Conservation (phyloP, 2,329 filamentous ascomycete genomes). For the Chaetomium sp. region DNA sequence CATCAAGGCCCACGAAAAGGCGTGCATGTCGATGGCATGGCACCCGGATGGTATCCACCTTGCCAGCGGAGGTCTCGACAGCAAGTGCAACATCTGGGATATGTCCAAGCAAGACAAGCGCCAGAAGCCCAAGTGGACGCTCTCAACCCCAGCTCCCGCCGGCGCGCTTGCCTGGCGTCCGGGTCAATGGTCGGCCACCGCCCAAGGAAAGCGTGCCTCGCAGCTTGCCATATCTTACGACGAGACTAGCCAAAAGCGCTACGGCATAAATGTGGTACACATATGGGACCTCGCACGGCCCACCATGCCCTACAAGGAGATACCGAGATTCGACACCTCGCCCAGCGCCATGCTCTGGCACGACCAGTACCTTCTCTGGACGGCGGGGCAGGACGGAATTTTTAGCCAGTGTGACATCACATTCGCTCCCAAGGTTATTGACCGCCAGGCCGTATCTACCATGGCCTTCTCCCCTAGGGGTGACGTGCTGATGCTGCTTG, state of each 20-base stretch:
- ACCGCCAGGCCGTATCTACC: conserved; percentile 62
- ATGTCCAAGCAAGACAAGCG: conserved; percentile 61
- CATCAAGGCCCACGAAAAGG: conserved; percentile 63
- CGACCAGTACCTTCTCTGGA: conserved; percentile 67
- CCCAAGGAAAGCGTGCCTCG: conserved; percentile 60
- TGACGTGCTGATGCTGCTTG: conserved; percentile 63
- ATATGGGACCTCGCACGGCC: conserved; percentile 70
- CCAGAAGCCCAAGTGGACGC: conserved; percentile 65
- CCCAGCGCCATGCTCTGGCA: conserved; percentile 65
- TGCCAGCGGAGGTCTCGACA: conserved; percentile 64
- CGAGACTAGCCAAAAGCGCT: conserved; percentile 55
- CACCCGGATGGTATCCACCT: conserved; percentile 69
- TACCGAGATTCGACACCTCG: conserved; percentile 61
- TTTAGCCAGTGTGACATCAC: conserved; percentile 68
- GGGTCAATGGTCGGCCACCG: conserved; percentile 65
- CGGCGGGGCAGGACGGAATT: conserved; percentile 61
- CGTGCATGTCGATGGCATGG: conserved; percentile 64
- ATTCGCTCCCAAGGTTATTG: conserved; percentile 64
- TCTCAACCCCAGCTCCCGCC: conserved; percentile 63
- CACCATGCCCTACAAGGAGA: conserved; percentile 67
- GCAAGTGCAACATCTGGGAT: conserved; percentile 67
- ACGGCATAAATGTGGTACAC: conserved; percentile 62
- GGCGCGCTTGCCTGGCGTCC: conserved; percentile 64
- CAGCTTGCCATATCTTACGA: conserved; percentile 66
- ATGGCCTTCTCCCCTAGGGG: conserved; percentile 63